Conservation (phyloP, 441 rosid species). For the Gossypium laxum region DNA sequence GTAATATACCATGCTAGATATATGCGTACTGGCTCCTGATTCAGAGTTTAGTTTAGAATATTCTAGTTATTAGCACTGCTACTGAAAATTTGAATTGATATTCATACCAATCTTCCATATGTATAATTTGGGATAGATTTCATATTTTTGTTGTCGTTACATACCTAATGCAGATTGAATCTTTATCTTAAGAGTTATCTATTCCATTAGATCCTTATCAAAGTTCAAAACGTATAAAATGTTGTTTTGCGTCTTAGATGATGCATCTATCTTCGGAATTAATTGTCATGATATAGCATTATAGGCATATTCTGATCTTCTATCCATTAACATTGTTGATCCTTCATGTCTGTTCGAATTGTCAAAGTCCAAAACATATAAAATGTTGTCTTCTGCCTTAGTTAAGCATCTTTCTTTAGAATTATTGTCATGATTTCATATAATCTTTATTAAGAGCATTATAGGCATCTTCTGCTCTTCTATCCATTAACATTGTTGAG, state of each 20-base stretch:
- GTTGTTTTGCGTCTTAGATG: background rate
- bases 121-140: background rate
- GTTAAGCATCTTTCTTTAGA: background rate
- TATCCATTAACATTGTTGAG: background rate
- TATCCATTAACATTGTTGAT: background rate
- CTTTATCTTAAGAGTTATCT: constrained; percentile 1
- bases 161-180: background rate
- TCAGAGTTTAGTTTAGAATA: constrained; percentile 3
- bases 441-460: background rate
- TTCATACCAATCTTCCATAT: background rate
- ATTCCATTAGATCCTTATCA: background rate
- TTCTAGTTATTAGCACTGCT: background rate
- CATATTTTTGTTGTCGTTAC: background rate
- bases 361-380: background rate
- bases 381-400: background rate
- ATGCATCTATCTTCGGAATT: background rate
- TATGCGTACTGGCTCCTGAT: background rate
- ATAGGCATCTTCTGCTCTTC: background rate
- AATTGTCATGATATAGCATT: background rate
- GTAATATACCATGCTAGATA: background rate
- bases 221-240: background rate
- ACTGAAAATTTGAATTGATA: background rate
- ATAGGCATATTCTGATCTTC: background rate
- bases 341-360: background rate
- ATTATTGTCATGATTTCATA: background rate